Conservation (phyloP, 2,329 filamentous ascomycete species). For the Aspergillus quadricinctus region DNA sequence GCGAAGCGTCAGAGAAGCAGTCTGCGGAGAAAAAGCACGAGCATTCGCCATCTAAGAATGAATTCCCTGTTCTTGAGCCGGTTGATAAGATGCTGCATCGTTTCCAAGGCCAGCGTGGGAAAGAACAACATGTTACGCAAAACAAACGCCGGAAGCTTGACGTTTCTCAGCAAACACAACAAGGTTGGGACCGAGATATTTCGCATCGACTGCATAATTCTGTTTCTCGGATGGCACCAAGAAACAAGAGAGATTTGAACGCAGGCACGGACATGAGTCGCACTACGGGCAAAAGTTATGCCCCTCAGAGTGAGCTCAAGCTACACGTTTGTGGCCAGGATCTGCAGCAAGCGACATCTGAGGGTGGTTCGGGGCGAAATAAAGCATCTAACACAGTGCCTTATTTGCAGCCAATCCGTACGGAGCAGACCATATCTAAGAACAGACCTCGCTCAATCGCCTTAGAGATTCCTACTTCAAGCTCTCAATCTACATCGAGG, state of each 20-base stretch:
- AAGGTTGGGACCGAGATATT: not conserved
- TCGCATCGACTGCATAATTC: not conserved
- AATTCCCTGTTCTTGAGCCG: not conserved
- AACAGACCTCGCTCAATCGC: not conserved
- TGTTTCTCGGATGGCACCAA: not conserved
- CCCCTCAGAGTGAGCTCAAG: not conserved
- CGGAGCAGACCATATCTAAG: not conserved
- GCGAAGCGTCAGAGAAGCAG: not conserved
- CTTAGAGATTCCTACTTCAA: not conserved
- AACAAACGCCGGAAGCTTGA: slow-evolving; percentile 9
- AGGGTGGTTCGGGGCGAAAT: not conserved
- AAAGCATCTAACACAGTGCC: not conserved
- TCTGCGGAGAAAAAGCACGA: not conserved
- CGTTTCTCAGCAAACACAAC: not conserved
- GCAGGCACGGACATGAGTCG: not conserved
- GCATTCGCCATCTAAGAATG: not conserved
- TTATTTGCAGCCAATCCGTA: not conserved
- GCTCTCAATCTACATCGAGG: not conserved
- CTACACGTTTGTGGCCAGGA: not conserved
- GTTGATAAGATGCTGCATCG: not conserved
- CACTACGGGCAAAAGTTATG: not conserved
- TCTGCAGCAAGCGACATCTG: not conserved
- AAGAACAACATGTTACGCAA: not conserved
- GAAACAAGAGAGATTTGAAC: not conserved
- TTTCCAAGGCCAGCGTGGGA: not conserved